Evolutionary conservation across 164 flowering plant genomes (phyloP), one percentile per base, ranked within the genome.

Genomic region (Tetracentron sinense): DNA sequence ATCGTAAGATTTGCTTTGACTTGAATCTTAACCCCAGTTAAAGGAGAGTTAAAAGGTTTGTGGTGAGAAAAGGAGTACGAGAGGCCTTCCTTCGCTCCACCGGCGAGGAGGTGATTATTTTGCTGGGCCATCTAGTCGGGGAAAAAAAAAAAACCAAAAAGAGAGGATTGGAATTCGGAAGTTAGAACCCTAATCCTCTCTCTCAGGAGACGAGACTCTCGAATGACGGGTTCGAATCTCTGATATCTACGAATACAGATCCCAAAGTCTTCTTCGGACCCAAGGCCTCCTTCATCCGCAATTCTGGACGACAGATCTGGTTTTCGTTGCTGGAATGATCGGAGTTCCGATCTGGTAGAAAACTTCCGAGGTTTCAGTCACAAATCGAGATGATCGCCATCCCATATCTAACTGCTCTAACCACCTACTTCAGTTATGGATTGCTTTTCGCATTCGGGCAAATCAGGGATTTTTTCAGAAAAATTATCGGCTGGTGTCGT

Each of bases 381-480:
- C 15, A 38, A 51, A 48, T 28, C 69, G 49, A 46, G 20, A 46
- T 46, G 49, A 6, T 19, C 49, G 17, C 49, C 20, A 19, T 46
- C 17, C 49, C 49, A 46, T 46, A 46, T 46, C 21, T 46, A 46
- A 46, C 21, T 46, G 49, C 49, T 20, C 49, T 46, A 2, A 46
- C 49, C 49, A 46, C 49, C 6, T 46, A 46, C 49, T 46, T 46
- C 21, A 46, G 49, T 20, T 46, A 19, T 46, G 49, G 49, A 16
- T 46, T 46, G 49, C 49, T 46, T 15, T 46, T 46, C 6, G 49
- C 17, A 17, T 90, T 92, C 38, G 97, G 97, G 14, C 98, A 92
- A 61, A 57, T 90, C 54, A 80, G 97, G 44, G 98, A 92, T 72
- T 75, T 86, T 60, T 92, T 88, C 79, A 70, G 97, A 23, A 85